Evolutionary conservation across 1,284 basidiomycete genomes (phyloP).

Genomic region (Trichosporon faecale): DNA sequence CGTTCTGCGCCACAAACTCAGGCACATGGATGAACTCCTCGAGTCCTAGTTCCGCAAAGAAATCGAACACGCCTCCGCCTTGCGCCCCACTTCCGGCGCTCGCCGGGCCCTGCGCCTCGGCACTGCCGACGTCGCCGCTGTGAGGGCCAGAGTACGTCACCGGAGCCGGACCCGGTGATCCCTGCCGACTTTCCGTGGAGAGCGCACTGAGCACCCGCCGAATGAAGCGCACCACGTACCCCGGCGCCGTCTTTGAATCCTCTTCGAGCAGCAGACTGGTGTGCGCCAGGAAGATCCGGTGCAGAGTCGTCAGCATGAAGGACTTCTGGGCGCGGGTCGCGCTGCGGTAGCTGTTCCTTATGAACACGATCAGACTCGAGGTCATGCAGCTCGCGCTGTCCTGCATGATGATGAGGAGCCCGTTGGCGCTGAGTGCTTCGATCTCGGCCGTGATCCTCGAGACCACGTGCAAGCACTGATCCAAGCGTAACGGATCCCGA

Average conservation of each 20-base stretch:
- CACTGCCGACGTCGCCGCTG: background rate
- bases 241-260: conserved; percentile 25
- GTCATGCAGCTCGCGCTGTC: conserved; percentile 42
- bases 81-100: background rate
- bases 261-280: conserved; percentile 22
- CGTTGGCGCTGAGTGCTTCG: conserved; percentile 32
- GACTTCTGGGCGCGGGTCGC: conserved; percentile 23
- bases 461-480: conserved; percentile 31
- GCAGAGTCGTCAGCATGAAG: conserved; percentile 23
- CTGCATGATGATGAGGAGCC: conserved; percentile 39
- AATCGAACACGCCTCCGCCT: conserved; percentile 14
- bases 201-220: conserved; percentile 23
- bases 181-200: conserved; percentile 14
- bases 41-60: conserved; percentile 24
- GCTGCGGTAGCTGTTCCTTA: conserved; percentile 37
- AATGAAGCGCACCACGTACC: conserved; percentile 27
- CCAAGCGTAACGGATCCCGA: conserved; percentile 28
- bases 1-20: conserved; percentile 28
- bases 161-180: background rate
- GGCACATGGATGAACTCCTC: conserved; percentile 36
- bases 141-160: background rate
- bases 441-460: conserved; percentile 35
- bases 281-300: conserved; percentile 26
- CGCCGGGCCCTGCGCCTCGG: background rate
- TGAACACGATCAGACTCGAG: conserved; percentile 27